Evolutionary conservation across 331 rosid genomes (phyloP).

Genomic region (Pyrus hybrid): DNA sequence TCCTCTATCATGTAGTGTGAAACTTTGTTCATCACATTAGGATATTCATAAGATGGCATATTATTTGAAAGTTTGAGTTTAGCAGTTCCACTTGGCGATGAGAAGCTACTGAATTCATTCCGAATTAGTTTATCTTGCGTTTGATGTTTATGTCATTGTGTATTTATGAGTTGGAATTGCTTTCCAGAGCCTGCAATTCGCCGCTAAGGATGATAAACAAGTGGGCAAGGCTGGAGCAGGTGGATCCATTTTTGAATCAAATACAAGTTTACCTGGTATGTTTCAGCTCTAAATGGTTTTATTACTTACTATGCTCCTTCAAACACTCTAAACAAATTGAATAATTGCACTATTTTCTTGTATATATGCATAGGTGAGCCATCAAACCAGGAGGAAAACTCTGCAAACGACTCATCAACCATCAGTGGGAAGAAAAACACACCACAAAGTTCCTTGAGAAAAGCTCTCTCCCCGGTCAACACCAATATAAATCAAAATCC

Average conservation of each 20-base stretch:
- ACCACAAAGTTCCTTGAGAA: conserved; percentile 43
- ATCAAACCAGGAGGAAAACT: conserved; percentile 15
- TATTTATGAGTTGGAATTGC: neutral
- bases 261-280: conserved; percentile 30
- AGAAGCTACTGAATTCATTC: neutral
- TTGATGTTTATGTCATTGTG: neutral
- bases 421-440: conserved; percentile 19
- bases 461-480: conserved; percentile 60
- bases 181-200: conserved; percentile 22
- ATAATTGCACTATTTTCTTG: neutral
- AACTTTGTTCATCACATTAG: neutral
- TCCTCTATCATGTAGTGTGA: neutral
- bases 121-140: neutral
- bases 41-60: neutral
- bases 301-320: neutral
- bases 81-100: neutral
- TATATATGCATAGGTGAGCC: conserved; percentile 23
- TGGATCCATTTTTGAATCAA: conserved; percentile 19
- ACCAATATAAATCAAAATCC: conserved; percentile 24
- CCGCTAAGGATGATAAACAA: conserved; percentile 18
- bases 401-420: conserved; percentile 11
- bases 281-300: neutral
- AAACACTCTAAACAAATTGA: neutral
- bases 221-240: conserved; percentile 15
- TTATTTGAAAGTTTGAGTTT: too few species aligned